Evolutionary conservation across 2,329 filamentous ascomycete species (phyloP).

Genomic region (Venturiaceae sp.): DNA sequence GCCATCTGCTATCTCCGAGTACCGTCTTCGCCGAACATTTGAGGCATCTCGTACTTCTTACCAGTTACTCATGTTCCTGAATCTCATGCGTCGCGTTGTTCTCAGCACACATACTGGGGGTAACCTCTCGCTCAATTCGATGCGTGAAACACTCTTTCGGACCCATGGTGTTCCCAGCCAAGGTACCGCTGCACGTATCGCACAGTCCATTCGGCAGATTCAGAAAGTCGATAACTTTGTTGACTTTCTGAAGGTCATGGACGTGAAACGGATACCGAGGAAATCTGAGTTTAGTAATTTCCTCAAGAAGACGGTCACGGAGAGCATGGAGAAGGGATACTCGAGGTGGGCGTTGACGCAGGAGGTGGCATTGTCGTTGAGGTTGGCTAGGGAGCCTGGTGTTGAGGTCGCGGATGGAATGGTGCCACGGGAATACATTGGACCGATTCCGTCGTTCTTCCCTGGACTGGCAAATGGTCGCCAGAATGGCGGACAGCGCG

Average conservation of each 20-base stretch:
- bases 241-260: constrained; percentile 34
- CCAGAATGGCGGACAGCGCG: neutral
- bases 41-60: constrained; percentile 37
- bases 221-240: constrained; percentile 33
- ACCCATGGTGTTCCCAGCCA: constrained; percentile 36
- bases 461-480: neutral
- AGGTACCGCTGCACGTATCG: constrained; percentile 29
- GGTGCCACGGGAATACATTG: constrained; percentile 10
- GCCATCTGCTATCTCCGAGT: constrained; percentile 27
- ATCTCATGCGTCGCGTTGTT: constrained; percentile 37
- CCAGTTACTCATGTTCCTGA: constrained; percentile 43
- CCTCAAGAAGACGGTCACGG: constrained; percentile 16
- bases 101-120: constrained; percentile 19
- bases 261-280: constrained; percentile 18
- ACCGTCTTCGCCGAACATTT: constrained; percentile 39
- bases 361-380: constrained; percentile 17
- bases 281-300: constrained; percentile 16
- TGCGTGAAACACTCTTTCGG: constrained; percentile 37
- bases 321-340: constrained; percentile 17
- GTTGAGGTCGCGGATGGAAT: constrained; percentile 11
- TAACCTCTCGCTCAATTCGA: constrained; percentile 23
- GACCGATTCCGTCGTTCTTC: neutral
- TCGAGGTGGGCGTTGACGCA: constrained; percentile 17
- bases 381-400: constrained; percentile 13
- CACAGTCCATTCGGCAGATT: constrained; percentile 34